Base-by-base conservation (phyloP, 768 basidiomycete species). In the Tylopilus intermedius region DNA sequence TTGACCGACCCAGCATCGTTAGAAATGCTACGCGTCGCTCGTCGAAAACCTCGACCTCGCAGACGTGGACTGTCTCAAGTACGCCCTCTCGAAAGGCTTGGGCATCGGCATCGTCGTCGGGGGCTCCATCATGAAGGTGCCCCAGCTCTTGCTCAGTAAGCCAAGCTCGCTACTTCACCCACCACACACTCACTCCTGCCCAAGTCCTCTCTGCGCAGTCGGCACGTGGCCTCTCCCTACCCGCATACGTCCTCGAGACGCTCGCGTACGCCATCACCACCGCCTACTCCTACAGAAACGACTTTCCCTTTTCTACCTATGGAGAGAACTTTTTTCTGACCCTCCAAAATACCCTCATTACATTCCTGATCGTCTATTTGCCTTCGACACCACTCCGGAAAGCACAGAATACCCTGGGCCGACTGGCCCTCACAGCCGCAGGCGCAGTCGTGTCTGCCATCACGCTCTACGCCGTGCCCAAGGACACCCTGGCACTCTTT, bases 321-420 rank as follows among this genome's bases (percentile, higher is more conserved):
- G 96, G 96, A 63, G 96, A 99, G 71, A 97, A 95, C 75, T 67
- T 94, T 51, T 97, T 97, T 81, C 79, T 98, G 45, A 84, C 90
- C 29, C 63, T 93, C 53, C 93, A 95, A 71, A 93, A 95, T 74
- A 75, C 86, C 60, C 55, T 89, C 72, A 92, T 97, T 67, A 92
- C 91, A 14, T 77, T 93, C 63, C 82, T 94, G 60, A 95, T 95
- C 69, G 78, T 94, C 46, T 73, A 74, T 67, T 86, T 88, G 63
- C 77, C 81, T 8, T 61, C 70, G 5, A 44, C 62, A 8, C 61
- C 61, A 3, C 67, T 61, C 10, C 60, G 60, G 15, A 63, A 64
- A 29, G 47, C 53, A 2, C 66, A 63, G 44, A 56, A 71, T 54
- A 47, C 56, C 43, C 59, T 66, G 45, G 61, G 72, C 59, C 62